Evolutionary conservation across 331 rosid species (phyloP), one percentile per base, ranked within the genome.

Genomic region (Rosa hybrid): DNA sequence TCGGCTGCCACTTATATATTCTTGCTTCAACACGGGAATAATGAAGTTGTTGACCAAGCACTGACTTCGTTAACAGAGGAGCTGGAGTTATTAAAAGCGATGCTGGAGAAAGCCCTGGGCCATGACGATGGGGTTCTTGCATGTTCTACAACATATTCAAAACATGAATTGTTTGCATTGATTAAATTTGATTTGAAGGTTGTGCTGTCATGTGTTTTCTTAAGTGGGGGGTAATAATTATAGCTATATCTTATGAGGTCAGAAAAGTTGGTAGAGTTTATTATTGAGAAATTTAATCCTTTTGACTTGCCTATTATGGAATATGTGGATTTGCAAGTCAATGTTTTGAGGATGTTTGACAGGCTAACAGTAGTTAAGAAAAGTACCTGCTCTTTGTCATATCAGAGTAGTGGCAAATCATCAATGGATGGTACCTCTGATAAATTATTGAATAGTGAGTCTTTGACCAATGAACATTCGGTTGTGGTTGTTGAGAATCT

Each of bases 1-100:
- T 85, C 95, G 65, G 97, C 97, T 57, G 98, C 97, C 80, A 94
- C 97, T 74, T 94, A 92, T 86, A 83, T 92, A 79, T 94, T 92
- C 88, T 76, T 94, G 86, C 98, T 94, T 88, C 97, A 94, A 78
- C 97, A 94, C 18, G 91, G 88, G 84, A 94, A 91, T 83, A 46
- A 84, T 77, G 98, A 94, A 84, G 94, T 94, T 82, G 98, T 92
- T 12, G 87, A 94, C 74, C 92, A 88, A 86, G 85, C 91, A 48
- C 77, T 92, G 76, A 63, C 85, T 70, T 86, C 81, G 56, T 78
- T 94, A 89, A 83, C 63, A 51, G 90, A 92, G 79, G 97, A 94
- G 89, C 84, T 94, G 75, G 89, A 86, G 84, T 45, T 91, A 81
- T 90, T 94, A 82, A 92, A 88, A 81, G 88, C 82, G 77, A 79